These are phyloP conservation scores for Pseudohalonectria lignicola DNA, from an alignment of 2,329 filamentous ascomycete genomes.

Conservation along the genomic window DNA sequence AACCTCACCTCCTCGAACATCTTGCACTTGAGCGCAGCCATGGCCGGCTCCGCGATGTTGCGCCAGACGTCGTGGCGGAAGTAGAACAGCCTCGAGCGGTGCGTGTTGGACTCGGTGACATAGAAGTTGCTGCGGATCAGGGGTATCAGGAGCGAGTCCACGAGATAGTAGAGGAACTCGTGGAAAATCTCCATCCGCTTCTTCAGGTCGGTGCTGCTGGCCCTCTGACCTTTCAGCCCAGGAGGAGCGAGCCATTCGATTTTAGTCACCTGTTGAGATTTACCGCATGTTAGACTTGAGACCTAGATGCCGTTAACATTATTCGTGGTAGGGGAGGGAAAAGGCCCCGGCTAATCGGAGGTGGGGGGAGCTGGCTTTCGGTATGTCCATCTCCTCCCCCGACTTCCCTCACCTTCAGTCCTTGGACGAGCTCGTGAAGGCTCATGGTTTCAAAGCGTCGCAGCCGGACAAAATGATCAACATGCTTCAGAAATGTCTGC, in stretches of 20 bases:
- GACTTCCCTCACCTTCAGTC: slow-evolving; percentile 66
- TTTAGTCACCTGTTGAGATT: slow-evolving; percentile 44
- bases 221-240: slow-evolving; percentile 34
- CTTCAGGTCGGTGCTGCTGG: slow-evolving; percentile 57
- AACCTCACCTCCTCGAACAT: slow-evolving; percentile 72
- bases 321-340: too few relatives aligned
- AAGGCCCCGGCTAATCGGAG: too few relatives aligned
- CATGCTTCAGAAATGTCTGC: slow-evolving; percentile 45
- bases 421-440: slow-evolving; percentile 67
- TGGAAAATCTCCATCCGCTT: slow-evolving; percentile 72
- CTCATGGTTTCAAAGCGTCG: slow-evolving; percentile 73
- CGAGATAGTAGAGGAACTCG: slow-evolving; percentile 85
- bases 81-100: slow-evolving; percentile 78
- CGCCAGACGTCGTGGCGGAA: slow-evolving; percentile 93
- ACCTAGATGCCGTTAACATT: slow-evolving; percentile 3
- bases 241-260: slow-evolving; percentile 64
- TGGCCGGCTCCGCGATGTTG: slow-evolving; percentile 59
- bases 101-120: slow-evolving; percentile 76
- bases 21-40: slow-evolving; percentile 52
- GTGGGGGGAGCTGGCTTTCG: too few relatives aligned
- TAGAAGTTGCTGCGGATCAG: slow-evolving; percentile 84
- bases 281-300: too few relatives aligned
- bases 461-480: slow-evolving; percentile 70
- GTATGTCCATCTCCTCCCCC: too few relatives aligned
- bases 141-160: slow-evolving; percentile 85